Evolutionary conservation across 345 rosid species (phyloP).

Genomic region (Microthlaspi erraticum): DNA sequence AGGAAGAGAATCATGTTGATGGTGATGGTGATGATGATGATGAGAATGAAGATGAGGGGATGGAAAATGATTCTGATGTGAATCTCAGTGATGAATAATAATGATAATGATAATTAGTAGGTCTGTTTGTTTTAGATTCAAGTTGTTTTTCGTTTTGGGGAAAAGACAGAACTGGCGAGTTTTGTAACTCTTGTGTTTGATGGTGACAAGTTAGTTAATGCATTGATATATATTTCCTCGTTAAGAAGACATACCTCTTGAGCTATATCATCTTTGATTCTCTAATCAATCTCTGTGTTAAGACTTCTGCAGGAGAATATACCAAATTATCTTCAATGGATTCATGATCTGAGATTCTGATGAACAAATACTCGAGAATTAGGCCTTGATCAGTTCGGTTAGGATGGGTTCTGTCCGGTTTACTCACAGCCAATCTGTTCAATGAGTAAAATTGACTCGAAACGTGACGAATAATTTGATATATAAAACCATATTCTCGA

Average conservation of each 20-base stretch:
- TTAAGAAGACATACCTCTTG: background rate
- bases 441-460: too few relatives aligned
- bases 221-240: constrained; percentile 12
- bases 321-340: too few relatives aligned
- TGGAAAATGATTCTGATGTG: constrained; percentile 59
- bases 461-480: background rate
- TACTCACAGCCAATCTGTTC: background rate
- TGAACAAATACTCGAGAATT: constrained; percentile 1
- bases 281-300: too few relatives aligned
- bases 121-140: constrained; percentile 16
- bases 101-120: constrained; percentile 24
- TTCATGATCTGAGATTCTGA: too few relatives aligned
- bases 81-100: constrained; percentile 60
- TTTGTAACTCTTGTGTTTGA: constrained; percentile 25
- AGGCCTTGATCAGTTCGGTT: background rate
- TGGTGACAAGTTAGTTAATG: constrained; percentile 20
- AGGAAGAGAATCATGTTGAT: constrained; percentile 49
- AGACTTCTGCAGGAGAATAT: too few relatives aligned
- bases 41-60: constrained; percentile 38
- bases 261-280: too few relatives aligned
- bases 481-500: background rate
- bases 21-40: constrained; percentile 1
- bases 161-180: constrained; percentile 1
- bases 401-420: background rate
- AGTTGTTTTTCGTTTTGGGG: background rate